Conservation (phyloP, 495 filamentous ascomycete species). For the Penicillium tannophilum region DNA sequence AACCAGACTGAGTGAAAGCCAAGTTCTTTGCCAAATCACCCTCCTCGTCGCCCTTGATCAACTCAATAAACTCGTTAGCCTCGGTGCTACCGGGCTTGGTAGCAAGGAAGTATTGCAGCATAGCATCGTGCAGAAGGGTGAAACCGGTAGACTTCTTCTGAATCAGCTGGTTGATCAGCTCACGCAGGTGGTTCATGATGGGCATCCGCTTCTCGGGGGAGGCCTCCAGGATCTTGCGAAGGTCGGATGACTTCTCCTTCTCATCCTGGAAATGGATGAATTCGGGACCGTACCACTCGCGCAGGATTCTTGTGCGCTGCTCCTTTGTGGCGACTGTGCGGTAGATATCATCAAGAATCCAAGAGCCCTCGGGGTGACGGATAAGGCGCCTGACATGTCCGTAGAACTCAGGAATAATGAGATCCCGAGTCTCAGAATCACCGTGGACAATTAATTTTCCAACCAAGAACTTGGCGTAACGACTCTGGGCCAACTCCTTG, state of each 20-base stretch:
- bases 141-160: slow-evolving; percentile 96
- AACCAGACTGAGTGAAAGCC: slow-evolving; percentile 89
- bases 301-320: slow-evolving; percentile 79
- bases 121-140: slow-evolving; percentile 94
- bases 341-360: slow-evolving; percentile 97
- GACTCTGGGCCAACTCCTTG: slow-evolving; percentile 81
- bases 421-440: slow-evolving; percentile 76
- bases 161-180: slow-evolving; percentile 84
- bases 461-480: slow-evolving; percentile 95
- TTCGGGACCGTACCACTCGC: slow-evolving; percentile 97
- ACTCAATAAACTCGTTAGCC: slow-evolving; percentile 82
- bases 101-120: slow-evolving; percentile 93
- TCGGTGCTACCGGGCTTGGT: slow-evolving; percentile 74
- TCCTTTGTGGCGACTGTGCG: slow-evolving; percentile 77
- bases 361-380: slow-evolving; percentile 92
- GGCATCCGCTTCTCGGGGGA: slow-evolving; percentile 82
- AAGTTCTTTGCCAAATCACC: slow-evolving; percentile 90
- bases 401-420: slow-evolving; percentile 93
- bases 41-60: slow-evolving; percentile 87
- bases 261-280: slow-evolving; percentile 78
- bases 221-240: slow-evolving; percentile 70
- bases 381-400: slow-evolving; percentile 89
- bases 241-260: slow-evolving; percentile 54
- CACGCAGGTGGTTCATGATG: slow-evolving; percentile 80
- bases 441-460: slow-evolving; percentile 92